These are phyloP conservation scores for Ensete glaucum DNA, from an alignment of 176 grass and related monocot species.

Conservation along the genomic window DNA sequence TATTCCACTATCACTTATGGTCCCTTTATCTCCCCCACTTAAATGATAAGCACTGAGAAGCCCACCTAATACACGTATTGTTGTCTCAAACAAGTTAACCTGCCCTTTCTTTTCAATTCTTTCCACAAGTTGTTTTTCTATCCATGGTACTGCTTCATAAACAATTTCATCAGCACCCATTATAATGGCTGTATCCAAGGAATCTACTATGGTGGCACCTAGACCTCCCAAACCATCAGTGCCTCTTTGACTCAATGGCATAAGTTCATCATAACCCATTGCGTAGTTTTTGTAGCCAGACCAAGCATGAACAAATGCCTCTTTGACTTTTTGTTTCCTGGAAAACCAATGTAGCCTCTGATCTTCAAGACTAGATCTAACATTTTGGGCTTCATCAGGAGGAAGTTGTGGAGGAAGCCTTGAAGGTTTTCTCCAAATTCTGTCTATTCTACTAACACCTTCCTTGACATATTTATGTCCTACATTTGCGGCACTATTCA, in stretches of 20 bases:
- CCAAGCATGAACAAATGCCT: conserved; percentile 91
- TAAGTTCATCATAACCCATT: conserved; percentile 92
- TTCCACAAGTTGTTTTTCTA: conserved; percentile 69
- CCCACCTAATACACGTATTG: conserved; percentile 93
- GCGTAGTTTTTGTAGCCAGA: conserved; percentile 76
- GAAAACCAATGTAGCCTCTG: conserved; percentile 36
- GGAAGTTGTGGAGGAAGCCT: conserved; percentile 64
- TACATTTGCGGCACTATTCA: conserved; percentile 26
- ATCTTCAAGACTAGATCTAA: conserved; percentile 34
- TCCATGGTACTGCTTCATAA: conserved; percentile 80
- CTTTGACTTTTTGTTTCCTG: conserved; percentile 86
- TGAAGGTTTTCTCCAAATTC: conserved; percentile 75
- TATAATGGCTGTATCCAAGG: conserved; percentile 91
- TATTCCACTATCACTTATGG: conserved; percentile 38
- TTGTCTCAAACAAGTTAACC: conserved; percentile 97
- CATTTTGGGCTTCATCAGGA: conserved; percentile 65
- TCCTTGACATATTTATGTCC: conserved; percentile 25
- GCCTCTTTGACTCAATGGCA: conserved; percentile 77
- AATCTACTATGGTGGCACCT: conserved; percentile 82
- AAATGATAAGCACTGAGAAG: conserved; percentile 98
- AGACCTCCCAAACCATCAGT: conserved; percentile 84
- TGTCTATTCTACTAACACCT: conserved; percentile 31
- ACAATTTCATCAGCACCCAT: conserved; percentile 75
- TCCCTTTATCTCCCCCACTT: conserved; percentile 38
- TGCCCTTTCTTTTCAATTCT: conserved; percentile 80